Evolutionary conservation across 768 basidiomycete species (phyloP).

Genomic region (Boletus barrowsii): DNA sequence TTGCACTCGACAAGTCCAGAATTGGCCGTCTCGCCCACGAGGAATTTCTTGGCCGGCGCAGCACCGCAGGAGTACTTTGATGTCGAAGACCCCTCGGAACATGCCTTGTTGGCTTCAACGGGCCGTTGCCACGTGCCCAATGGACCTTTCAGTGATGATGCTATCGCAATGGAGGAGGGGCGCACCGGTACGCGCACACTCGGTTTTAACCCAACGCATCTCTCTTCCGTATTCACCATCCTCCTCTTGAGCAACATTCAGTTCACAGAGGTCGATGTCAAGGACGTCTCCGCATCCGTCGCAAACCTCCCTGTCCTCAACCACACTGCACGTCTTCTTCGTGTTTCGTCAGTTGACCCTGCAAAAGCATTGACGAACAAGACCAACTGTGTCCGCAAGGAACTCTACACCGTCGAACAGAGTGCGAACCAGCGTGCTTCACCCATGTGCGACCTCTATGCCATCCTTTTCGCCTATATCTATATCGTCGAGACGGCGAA

Average conservation of each 20-base stretch:
- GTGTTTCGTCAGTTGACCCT: conserved; percentile 52
- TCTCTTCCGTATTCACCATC: conserved; percentile 77
- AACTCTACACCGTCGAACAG: conserved; percentile 76
- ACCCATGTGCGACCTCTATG: too few relatives aligned
- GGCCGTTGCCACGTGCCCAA: conserved; percentile 86
- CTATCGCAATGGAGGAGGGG: conserved; percentile 78
- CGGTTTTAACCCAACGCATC: conserved; percentile 90
- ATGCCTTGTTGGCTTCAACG: conserved; percentile 78
- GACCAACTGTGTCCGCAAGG: too few relatives aligned
- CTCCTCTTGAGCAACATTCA: conserved; percentile 80
- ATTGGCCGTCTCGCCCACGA: conserved; percentile 71
- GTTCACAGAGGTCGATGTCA: conserved; percentile 67
- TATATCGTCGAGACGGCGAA: too few relatives aligned
- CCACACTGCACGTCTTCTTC: conserved; percentile 67
- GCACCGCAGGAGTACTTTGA: conserved; percentile 68
- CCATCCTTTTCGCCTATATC: too few relatives aligned
- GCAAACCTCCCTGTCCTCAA: conserved; percentile 53
- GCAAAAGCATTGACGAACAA: conserved; percentile 76
- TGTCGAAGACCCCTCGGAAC: conserved; percentile 81
- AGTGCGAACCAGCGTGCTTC: too few relatives aligned
- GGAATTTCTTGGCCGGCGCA: conserved; percentile 83
- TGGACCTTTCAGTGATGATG: conserved; percentile 86
- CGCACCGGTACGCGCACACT: conserved; percentile 76
- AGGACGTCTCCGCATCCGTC: conserved; percentile 62
- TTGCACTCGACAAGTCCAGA: conserved; percentile 86